A percentile compares a stretch with the other conserved stretches of the same genome.
Conservation (phyloP, 306 rosid genomes). For the Aeschynomene evenia region DNA sequence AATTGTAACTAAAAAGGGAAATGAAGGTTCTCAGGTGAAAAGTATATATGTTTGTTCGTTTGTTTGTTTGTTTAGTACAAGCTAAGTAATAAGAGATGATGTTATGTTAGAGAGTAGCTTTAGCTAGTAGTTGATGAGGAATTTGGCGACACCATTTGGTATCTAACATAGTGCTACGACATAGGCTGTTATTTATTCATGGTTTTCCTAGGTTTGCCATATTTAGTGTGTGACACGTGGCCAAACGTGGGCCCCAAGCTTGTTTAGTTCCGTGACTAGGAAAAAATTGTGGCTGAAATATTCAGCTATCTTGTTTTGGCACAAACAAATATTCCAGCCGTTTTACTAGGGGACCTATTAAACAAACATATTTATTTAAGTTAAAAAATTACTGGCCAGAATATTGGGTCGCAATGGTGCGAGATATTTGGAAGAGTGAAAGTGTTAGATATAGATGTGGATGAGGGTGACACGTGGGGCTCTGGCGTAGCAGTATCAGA, state of each 20-base stretch:
- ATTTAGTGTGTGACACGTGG: slow-evolving; percentile 32
- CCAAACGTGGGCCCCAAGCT: not conserved
- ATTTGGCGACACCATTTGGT: not conserved
- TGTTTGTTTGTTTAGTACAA: not conserved
- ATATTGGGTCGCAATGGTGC: not conserved
- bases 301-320: slow-evolving; percentile 18
- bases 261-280: slow-evolving; percentile 29
- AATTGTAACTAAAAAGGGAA: not conserved
- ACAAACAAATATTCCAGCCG: slow-evolving; percentile 8
- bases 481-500: not conserved
- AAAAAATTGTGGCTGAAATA: not conserved
- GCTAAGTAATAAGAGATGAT: too few relatives aligned
- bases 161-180: not conserved
- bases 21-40: not conserved
- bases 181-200: not conserved
- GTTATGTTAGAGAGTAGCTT: not conserved
- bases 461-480: not conserved
- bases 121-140: not conserved
- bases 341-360: slow-evolving; percentile 36
- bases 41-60: too few relatives aligned
- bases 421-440: not conserved
- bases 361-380: not conserved
- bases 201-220: slow-evolving; percentile 10
- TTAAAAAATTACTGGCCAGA: not conserved
- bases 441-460: not conserved